Evolutionary conservation across 805 yeast species (phyloP), one percentile per base, ranked within the genome.

Genomic region (Candida namnaoensis): DNA sequence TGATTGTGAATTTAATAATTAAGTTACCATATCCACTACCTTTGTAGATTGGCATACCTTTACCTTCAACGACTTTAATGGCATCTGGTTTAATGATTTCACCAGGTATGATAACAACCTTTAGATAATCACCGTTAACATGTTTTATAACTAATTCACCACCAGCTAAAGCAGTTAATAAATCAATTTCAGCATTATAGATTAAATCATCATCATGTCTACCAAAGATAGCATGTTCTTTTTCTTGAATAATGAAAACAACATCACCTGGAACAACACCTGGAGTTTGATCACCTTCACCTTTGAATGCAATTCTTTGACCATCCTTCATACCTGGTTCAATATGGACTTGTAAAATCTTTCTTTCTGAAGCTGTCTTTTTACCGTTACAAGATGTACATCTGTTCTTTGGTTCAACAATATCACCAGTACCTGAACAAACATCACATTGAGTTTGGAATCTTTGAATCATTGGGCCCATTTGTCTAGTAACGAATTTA

Each of bases 391-490:
- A 93, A 26, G 65, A 58, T 54, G 77, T 77, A 79, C 99, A 93
- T 58, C 88, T 77, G 68, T 88, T 96, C 69, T 83, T 83, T 41
- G 90, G 74, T 62, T 83, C 80, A 59, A 88, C 76, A 49, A 82
- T 83, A 64, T 84, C 91, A 62, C 99, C 99, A 45, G 82, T 73
- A 61, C 98, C 99, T 51, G 78, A 68, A 80, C 99, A 93, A 45
- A 67, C 81, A 53, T 85, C 91, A 83, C 99, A 93, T 41, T 79
- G 80, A 37, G 95, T 80, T 71, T 93, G 98, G 79, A 86, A 86
- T 74, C 96, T 85, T 72, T 93, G 99, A 58, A 93, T 85, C 90
- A 93, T 88, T 51, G 96, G 96, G 54, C 99, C 99, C 96, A 93
- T 90, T 69, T 93, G 98, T 72, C 95, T 85, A 41, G 96, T 87